Base-by-base conservation (phyloP, 208 protist species). In the Leishmania amazonensis region DNA sequence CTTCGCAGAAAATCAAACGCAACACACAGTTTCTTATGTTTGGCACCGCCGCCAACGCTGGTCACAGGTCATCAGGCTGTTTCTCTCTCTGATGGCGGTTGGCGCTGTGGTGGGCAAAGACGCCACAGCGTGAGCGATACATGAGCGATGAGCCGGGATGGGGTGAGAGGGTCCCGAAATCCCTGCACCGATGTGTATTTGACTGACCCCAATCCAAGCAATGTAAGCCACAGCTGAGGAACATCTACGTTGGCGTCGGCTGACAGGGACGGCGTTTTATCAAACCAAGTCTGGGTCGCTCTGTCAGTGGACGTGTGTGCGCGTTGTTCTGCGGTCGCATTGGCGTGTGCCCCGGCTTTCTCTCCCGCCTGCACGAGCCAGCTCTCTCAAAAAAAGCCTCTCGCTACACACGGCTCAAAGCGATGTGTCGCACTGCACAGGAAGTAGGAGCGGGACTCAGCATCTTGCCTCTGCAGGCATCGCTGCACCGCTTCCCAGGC, bases 381-480 rank as follows among this genome's bases (percentile, higher is more conserved):
- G 35, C 38, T 3, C 31, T 21, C 17, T 58, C 60, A 53, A 51
- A 79, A 91, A 87, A 83, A 93, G 90, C 92, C 92, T 45, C 76
- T 86, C 40, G 81, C 81, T 7, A 54, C 88, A 42, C 45, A 64
- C 1, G 92, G 89, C 79, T 94, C 87, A 67, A 89, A 96, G 40
- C 90, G 83, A 38, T 90, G 76, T 17, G 90, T 90, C 57, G 74
- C 75, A 1, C 72, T 35, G 40, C 81, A 94, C 13, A 96, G 83
- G 76, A 91, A 91, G 78, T 96, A 96, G 35, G 79, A 83, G 28
- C 92, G 85, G 62, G 68, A 58, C 35, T 87, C 80, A 28, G 86
- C 84, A 7, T 87, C 86, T n/a, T 24, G 70, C 3, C 54, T 21
- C 31, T 51, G 60, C 15, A 87, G 58, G 71, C 81, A 88, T 31